A percentile compares a stretch with the other conserved stretches of the same genome.
These are phyloP conservation scores for Erythrophleum fordii DNA, from an alignment of 306 rosid species.

Conservation along the genomic window DNA sequence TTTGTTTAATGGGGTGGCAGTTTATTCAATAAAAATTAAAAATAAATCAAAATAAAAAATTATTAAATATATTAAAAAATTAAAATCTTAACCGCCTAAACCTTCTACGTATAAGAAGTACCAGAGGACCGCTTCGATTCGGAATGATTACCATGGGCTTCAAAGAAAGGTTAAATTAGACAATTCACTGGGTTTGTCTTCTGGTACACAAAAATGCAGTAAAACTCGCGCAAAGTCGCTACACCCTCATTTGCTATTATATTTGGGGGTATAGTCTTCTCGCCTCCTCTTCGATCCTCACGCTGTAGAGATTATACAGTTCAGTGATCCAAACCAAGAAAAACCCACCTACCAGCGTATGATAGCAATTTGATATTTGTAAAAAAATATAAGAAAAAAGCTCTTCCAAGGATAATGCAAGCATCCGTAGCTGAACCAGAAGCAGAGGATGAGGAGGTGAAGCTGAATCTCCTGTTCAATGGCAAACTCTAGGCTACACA, in stretches of 20 bases:
- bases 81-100: too few species aligned
- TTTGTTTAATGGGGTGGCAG: too few species aligned
- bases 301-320: background rate
- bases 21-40: too few species aligned
- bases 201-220: background rate
- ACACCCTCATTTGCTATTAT: background rate
- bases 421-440: slow-evolving; percentile 55
- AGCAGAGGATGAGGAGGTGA: slow-evolving; percentile 53
- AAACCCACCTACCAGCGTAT: background rate
- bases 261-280: background rate
- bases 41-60: too few species aligned
- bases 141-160: background rate
- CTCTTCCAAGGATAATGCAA: slow-evolving; percentile 64
- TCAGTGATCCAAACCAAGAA: slow-evolving; percentile 27
- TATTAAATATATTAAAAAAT: too few species aligned
- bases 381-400: background rate
- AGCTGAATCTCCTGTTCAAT: slow-evolving; percentile 52
- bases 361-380: background rate
- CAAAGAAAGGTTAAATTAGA: slow-evolving; percentile 36
- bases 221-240: background rate
- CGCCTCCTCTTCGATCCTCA: background rate
- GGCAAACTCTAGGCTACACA: slow-evolving; percentile 49
- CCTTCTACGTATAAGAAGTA: too few species aligned
- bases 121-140: too few species aligned
- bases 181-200: slow-evolving; percentile 17